phyloP scores from a whole-genome alignment of 345 rosid genomes.

The Jatropha curcas region DNA sequence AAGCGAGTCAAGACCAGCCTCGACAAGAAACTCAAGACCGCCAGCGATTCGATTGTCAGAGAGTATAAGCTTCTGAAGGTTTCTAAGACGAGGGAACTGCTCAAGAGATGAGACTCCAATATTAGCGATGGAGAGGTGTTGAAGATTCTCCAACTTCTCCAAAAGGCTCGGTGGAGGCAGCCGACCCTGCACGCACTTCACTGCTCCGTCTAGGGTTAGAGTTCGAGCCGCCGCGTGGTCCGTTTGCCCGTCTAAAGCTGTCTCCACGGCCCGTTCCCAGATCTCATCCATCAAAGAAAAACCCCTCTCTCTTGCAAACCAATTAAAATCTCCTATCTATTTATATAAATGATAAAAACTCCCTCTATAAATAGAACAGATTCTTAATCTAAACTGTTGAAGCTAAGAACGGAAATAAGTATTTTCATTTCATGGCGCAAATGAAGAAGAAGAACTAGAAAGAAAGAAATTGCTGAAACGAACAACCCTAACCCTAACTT shows the following conservation, averaged over 20 bases:
- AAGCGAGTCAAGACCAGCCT: conserved; percentile 59
- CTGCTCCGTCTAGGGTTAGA: conserved; percentile 74
- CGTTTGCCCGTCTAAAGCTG: conserved; percentile 60
- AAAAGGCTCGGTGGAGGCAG: conserved; percentile 52
- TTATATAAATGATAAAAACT: background rate
- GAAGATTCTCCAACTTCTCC: conserved; percentile 60
- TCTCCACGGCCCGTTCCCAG: conserved; percentile 77
- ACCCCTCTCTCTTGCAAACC: background rate
- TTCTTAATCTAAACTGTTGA: background rate
- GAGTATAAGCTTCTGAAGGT: conserved; percentile 60
- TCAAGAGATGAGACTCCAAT: conserved; percentile 65
- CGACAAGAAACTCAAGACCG: conserved; percentile 62
- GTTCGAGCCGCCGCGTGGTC: conserved; percentile 42
- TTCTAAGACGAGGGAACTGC: conserved; percentile 59
- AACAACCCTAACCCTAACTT: conserved; percentile 9
- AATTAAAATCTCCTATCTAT: too few species aligned
- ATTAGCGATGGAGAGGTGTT: conserved; percentile 67
- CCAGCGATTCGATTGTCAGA: conserved; percentile 72
- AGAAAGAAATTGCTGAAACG: background rate
- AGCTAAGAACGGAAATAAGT: background rate
- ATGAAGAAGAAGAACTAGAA: background rate
- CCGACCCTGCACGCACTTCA: conserved; percentile 65
- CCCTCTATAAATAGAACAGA: background rate
- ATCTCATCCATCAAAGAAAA: conserved; percentile 61
- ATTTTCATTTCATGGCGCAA: background rate